Percentiles rank a stretch among this genome's conserved stretches.
phyloP scores from a whole-genome alignment of 306 rosid species.

The Trifolium pratense region DNA sequence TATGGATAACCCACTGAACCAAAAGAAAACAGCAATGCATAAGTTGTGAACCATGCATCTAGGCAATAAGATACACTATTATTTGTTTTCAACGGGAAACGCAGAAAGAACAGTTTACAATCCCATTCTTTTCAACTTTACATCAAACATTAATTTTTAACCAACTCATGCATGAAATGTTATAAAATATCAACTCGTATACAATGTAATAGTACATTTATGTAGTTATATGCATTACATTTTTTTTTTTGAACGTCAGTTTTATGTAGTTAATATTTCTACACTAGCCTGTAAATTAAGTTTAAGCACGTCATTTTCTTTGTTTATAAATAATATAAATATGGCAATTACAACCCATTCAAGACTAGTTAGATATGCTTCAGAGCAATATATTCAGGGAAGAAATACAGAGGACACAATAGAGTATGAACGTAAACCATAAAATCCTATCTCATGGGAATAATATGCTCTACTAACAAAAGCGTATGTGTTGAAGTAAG shows the following conservation, averaged over 20 bases:
- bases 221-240: no score
- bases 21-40: slow-evolving; percentile 10
- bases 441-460: slow-evolving; percentile 1
- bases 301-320: background rate
- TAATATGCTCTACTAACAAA: slow-evolving; percentile 1
- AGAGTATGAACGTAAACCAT: background rate
- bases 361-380: slow-evolving; percentile 11
- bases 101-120: no score
- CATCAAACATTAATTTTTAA: no score
- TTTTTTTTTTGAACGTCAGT: background rate
- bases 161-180: no score
- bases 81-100: background rate
- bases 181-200: no score
- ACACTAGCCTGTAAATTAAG: background rate
- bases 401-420: background rate
- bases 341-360: slow-evolving; percentile 5
- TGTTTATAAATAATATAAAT: background rate
- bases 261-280: background rate
- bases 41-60: background rate
- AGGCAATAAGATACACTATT: slow-evolving; percentile 6
- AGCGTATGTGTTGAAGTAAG: no score
- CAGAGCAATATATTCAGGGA: background rate
- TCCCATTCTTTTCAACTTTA: no score
- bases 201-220: no score
- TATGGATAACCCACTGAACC: background rate